Evolutionary conservation across 2,329 filamentous ascomycete genomes (phyloP).

Genomic region (Chalaropsis thielavioides): DNA sequence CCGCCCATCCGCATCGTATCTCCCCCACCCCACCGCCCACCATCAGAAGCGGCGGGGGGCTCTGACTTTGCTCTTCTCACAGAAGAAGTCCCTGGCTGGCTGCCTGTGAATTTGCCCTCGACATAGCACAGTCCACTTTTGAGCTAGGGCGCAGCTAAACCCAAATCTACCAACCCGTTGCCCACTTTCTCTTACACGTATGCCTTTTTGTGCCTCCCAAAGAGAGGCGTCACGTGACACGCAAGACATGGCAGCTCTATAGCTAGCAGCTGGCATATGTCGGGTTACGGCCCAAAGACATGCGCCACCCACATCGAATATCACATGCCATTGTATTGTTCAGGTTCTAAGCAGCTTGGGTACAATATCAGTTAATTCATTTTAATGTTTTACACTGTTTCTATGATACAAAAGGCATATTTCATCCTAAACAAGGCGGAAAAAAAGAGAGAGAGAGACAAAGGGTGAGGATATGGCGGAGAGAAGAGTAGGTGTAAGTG

Average conservation of each 20-base stretch:
- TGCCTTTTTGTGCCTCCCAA: background rate
- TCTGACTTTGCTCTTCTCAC: background rate
- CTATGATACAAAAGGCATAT: slow-evolving; percentile 17
- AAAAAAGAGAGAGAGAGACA: background rate
- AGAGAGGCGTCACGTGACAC: background rate
- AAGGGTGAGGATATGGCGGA: background rate
- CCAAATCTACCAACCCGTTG: background rate
- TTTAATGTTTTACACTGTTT: slow-evolving; percentile 17
- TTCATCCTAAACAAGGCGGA: slow-evolving; percentile 4
- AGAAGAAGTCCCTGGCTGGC: background rate
- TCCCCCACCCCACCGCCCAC: background rate
- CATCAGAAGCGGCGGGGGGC: background rate
- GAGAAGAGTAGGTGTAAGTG: background rate
- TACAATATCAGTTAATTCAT: slow-evolving; percentile 11
- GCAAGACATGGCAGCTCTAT: background rate
- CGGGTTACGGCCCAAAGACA: background rate
- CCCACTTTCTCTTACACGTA: background rate
- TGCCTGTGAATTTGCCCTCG: too few species aligned
- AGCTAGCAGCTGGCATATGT: background rate
- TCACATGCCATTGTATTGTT: background rate
- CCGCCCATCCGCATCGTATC: background rate
- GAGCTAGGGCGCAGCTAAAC: too few species aligned
- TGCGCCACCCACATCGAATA: background rate
- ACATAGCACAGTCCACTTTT: too few species aligned
- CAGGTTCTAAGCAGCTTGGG: background rate